Evolutionary conservation across 208 protist species (phyloP), one percentile per base, ranked within the genome.

Genomic region (Leishmania turanica): DNA sequence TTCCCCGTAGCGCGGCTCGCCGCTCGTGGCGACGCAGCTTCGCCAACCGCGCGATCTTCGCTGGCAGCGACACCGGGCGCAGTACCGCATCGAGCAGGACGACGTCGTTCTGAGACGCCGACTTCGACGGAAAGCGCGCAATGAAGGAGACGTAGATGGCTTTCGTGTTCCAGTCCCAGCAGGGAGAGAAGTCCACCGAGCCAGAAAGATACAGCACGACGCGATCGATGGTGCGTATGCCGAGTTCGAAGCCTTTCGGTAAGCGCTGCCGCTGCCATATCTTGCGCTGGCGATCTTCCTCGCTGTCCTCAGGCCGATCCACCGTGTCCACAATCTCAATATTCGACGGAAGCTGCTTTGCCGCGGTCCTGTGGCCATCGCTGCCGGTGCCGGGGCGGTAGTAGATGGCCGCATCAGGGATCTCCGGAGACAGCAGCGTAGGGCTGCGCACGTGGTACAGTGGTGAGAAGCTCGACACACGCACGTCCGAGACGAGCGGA

Each of bases 141-240:
- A 95, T 65, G 37, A 92, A 85, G 40, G 85, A 76, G 24, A 93
- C 84, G 65, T 94, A 97, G 27, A 97, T 87, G 1, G 85, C 80
- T 68, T 95, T 93, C 40, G 92, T 96, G 82, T 97, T 97, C 90
- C 93, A 97, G 85, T 95, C 90, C 90, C 91, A 97, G 7, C 82
- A 75, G 24, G 75, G 65, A 0, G 81, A 77, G 34, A 97, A 93
- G 81, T 96, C 88, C 17, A 89, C 77, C 8, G 51, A 72, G 75
- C 88, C 83, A 4, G 77, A 88, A 31, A 95, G 54, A 21, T 69
- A 76, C 40, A 95, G 9, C 5, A 87, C 19, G 17, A 93, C 34
- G 51, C 86, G 83, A 66, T 95, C 81, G 31, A 78, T 81, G 11
- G 72, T 53, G 82, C 87, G 86, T 0, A 75, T 40, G 56, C 77